These are phyloP conservation scores for Torulaspora gathmanii DNA, from an alignment of 805 yeast species.

Conservation along the genomic window DNA sequence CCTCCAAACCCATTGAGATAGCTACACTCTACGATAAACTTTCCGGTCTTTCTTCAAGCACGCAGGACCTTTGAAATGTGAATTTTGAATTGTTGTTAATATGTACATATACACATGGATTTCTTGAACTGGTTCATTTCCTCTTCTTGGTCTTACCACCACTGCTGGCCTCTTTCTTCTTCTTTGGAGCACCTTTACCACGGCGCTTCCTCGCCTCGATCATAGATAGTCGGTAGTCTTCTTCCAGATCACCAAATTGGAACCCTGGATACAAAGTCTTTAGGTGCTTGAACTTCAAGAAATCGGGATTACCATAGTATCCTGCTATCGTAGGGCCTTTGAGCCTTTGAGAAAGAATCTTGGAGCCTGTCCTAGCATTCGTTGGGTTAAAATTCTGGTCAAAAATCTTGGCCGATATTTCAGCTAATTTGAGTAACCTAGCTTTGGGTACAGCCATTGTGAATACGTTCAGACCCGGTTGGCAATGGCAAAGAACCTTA, in stretches of 20 bases:
- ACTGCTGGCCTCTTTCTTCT: conserved; percentile 47
- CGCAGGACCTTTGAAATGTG: background rate
- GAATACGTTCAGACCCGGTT: too few species aligned
- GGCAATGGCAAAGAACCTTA: background rate
- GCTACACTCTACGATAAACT: conserved; percentile 19
- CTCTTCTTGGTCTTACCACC: conserved; percentile 40
- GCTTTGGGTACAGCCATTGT: conserved; percentile 37
- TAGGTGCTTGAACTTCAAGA: conserved; percentile 59
- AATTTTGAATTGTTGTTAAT: background rate
- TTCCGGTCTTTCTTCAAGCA: conserved; percentile 6
- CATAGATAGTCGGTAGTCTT: conserved; percentile 62
- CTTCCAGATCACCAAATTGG: conserved; percentile 60
- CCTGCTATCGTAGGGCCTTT: conserved; percentile 66
- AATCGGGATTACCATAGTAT: conserved; percentile 71
- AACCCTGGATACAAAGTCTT: conserved; percentile 47
- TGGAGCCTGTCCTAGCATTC: conserved; percentile 63
- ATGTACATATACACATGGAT: conserved; percentile 13
- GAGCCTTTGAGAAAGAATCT: conserved; percentile 60
- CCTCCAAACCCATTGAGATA: conserved; percentile 37
- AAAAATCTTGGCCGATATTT: conserved; percentile 61
- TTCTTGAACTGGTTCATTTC: conserved; percentile 3
- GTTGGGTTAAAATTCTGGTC: conserved; percentile 68
- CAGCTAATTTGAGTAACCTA: conserved; percentile 53
- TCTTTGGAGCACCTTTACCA: conserved; percentile 85
- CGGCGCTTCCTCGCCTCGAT: conserved; percentile 68